Conservation (phyloP, 768 basidiomycete species). For the Amyloporia xantha region DNA sequence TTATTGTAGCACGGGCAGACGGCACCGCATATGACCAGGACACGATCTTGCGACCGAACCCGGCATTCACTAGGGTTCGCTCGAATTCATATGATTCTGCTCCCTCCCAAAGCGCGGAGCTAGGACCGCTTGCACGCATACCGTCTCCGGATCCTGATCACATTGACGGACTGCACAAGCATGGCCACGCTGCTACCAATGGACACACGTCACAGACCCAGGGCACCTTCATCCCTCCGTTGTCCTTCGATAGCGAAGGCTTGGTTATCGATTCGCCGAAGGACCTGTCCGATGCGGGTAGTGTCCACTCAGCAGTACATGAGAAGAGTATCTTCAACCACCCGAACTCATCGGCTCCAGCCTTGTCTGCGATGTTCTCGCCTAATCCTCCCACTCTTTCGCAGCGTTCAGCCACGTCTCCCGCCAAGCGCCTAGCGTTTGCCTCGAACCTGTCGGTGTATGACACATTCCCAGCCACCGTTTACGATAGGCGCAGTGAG, state of each 20-base stretch:
- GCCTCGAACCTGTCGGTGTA: constrained; percentile 92
- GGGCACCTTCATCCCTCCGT: constrained; percentile 42
- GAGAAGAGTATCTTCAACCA: constrained; percentile 67
- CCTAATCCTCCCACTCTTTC: constrained; percentile 44
- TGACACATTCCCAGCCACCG: constrained; percentile 86
- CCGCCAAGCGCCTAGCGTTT: constrained; percentile 74
- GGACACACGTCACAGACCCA: constrained; percentile 12
- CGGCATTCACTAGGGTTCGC: constrained; percentile 48
- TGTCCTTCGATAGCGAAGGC: constrained; percentile 43
- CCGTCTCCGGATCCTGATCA: constrained; percentile 81
- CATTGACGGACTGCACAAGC: constrained; percentile 79
- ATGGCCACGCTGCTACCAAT: constrained; percentile 34
- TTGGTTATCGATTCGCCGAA: constrained; percentile 32
- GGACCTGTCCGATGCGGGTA: constrained; percentile 30
- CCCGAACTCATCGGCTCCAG: constrained; percentile 90
- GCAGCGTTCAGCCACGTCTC: constrained; percentile 64
- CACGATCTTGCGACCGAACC: constrained; percentile 31
- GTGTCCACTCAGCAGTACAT: constrained; percentile 30
- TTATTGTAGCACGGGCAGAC: constrained; percentile 34
- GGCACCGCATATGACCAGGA: constrained; percentile 67
- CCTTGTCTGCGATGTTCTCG: constrained; percentile 53
- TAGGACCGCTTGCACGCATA: constrained; percentile 76
- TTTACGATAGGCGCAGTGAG: constrained; percentile 93
- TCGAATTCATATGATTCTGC: constrained; percentile 78
- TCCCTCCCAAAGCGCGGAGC: constrained; percentile 44